Base-by-base conservation (phyloP, 1,139 yeast species). In the Trichomonascaceae sp. region DNA sequence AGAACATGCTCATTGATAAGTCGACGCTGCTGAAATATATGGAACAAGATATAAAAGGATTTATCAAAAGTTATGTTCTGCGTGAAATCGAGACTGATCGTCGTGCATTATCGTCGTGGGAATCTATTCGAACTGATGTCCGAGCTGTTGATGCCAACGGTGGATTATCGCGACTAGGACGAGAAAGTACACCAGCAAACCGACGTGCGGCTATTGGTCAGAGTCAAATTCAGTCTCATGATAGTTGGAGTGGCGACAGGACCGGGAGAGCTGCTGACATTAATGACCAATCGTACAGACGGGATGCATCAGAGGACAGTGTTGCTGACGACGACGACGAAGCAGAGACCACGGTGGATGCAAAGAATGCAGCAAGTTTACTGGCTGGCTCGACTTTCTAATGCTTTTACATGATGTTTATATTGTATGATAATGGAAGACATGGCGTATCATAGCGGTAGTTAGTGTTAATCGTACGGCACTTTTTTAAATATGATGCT, bases 11-110 rank as follows among this genome's bases (percentile, higher is more conserved):
- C 48, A 76, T 81, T 48, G 98, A 91, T 68, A 78, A 83, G 58
- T 70, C 78, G 44, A 82, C 83, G 53, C 78, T 85, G 47, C 61
- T 82, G 45, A 70, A 72, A 10, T 80, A 80, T 65, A 74, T 87
- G 13, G 88, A 87, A 53, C 60, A 65, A 1, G 83, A 80, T 63
- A 66, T 89, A 45, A 77, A 77, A 55, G 69, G 70, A 30, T 72
- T 82, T 43, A 72, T 93, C 53, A 83, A 82, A 57, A 78, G 76
- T 49, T 83, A 80, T 59, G 81, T 89, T 0, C 73, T 87, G 58
- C 82, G 83, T 60, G 82, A 84, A 64, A 90, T 93, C 49, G 96
- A 89, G 57, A 87, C 85, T 60, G 97, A 91, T 70, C 79, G 99
- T 47, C 85, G 87, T 62, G 83, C 88, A 47, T 76, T 93, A 55